Evolutionary conservation across 192 early-diverging fungal genomes (phyloP).

Genomic region (Spizellomyces sp.): DNA sequence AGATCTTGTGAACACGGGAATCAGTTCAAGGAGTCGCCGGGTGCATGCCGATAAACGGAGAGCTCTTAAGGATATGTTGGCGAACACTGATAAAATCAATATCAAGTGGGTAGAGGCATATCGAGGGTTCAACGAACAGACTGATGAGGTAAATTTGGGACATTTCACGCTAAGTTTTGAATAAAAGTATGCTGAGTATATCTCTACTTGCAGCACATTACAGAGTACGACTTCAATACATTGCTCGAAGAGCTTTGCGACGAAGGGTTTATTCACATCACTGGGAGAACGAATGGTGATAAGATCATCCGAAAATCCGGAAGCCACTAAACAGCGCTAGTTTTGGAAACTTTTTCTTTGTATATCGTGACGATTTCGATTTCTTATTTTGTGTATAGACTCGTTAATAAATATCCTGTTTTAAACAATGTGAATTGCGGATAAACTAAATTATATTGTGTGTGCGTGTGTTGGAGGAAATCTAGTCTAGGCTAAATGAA

Average conservation of each 20-base stretch:
- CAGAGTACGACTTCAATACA: constrained; percentile 42
- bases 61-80: constrained; percentile 47
- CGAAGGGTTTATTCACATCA: constrained; percentile 35
- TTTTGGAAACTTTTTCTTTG: neutral
- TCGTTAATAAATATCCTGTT: no score
- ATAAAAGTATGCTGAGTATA: neutral
- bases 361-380: neutral
- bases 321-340: neutral
- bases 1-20: constrained; percentile 89
- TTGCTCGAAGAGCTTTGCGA: constrained; percentile 39
- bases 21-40: constrained; percentile 73
- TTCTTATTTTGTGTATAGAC: no score
- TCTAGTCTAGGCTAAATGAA: no score
- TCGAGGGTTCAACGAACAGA: constrained; percentile 30
- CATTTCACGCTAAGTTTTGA: neutral
- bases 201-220: constrained; percentile 27
- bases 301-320: constrained; percentile 31
- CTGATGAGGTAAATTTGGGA: constrained; percentile 14
- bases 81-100: neutral
- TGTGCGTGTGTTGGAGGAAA: neutral
- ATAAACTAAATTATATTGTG: neutral
- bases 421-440: no score
- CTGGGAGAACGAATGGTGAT: constrained; percentile 36
- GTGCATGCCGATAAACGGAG: constrained; percentile 60
- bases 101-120: constrained; percentile 36